Percentiles rank a stretch among this genome's conserved stretches.
phyloP scores from a whole-genome alignment of 1,284 basidiomycete genomes.

The Ceratobasidium sp. region DNA sequence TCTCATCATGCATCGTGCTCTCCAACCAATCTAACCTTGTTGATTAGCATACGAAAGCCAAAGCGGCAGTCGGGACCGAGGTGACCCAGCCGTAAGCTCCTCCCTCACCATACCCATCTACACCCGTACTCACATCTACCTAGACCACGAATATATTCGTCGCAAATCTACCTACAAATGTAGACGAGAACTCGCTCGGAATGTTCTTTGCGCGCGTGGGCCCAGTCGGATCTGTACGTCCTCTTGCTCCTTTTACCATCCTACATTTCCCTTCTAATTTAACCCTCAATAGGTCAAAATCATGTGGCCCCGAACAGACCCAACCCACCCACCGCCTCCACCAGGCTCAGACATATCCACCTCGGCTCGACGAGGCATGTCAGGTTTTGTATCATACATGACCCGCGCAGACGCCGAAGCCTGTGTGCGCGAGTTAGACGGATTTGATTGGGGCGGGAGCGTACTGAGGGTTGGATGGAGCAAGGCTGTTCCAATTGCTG shows the following conservation, averaged over 20 bases:
- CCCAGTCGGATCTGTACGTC: conserved; percentile 59
- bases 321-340: conserved; percentile 67
- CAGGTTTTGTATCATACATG: conserved; percentile 98
- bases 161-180: conserved; percentile 86
- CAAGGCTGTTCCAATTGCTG: conserved; percentile 90
- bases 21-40: conserved; percentile 15
- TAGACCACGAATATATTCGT: conserved; percentile 96
- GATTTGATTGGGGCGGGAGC: conserved; percentile 91
- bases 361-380: conserved; percentile 78
- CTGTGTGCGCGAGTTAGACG: conserved; percentile 89
- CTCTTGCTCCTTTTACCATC: conserved; percentile 61
- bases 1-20: conserved; percentile 10
- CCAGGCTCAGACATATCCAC: conserved; percentile 80
- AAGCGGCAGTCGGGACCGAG: conserved; percentile 88
- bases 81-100: conserved; percentile 78
- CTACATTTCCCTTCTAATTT: conserved; percentile 34
- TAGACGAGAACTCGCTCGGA: conserved; percentile 87
- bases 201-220: conserved; percentile 85
- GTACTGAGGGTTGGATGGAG: conserved; percentile 93
- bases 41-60: conserved; percentile 83
- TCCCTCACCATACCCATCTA: conserved; percentile 59
- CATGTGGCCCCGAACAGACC: conserved; percentile 87
- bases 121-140: conserved; percentile 10
- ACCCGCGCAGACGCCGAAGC: conserved; percentile 89
- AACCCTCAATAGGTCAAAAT: conserved; percentile 79